phyloP scores from a whole-genome alignment of 208 protist genomes.

The Acanthamoeba castellanii region DNA sequence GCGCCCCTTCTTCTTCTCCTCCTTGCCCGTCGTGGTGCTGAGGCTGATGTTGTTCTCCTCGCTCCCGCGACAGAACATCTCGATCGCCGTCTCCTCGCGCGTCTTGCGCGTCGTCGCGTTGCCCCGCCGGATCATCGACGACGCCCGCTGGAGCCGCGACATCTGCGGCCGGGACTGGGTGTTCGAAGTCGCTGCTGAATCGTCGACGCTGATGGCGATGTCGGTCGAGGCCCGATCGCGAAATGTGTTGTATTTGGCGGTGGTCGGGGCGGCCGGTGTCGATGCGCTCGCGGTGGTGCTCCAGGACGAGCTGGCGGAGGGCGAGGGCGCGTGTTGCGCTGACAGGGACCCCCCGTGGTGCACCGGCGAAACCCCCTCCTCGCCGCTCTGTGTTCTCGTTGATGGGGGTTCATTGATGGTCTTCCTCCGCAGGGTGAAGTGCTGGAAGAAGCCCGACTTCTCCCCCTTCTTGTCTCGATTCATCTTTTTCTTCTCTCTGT shows the following conservation, averaged over 20 bases:
- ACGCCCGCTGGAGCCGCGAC: slow-evolving; percentile 14
- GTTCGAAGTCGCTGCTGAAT: not conserved
- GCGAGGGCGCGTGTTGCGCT: not conserved
- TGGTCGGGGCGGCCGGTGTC: not conserved
- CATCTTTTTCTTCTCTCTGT: not conserved
- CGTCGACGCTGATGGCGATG: not conserved
- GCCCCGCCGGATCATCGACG: not conserved
- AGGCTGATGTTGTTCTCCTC: not conserved
- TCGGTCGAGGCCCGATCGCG: not conserved
- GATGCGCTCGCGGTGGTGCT: not conserved
- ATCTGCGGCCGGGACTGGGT: not conserved
- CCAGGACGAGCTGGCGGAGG: not conserved
- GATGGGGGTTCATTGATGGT: not conserved
- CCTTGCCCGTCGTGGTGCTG: not conserved
- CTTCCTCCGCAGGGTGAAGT: not conserved
- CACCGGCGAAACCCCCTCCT: not conserved
- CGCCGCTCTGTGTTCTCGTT: not conserved
- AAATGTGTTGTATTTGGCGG: not conserved
- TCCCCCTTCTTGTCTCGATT: not conserved
- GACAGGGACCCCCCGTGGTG: not conserved
- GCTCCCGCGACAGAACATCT: not conserved
- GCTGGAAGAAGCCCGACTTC: slow-evolving; percentile 5
- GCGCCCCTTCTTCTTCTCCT: not conserved
- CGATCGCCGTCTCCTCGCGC: not conserved
- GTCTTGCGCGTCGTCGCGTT: not conserved